Evolutionary conservation across 305 asterid genomes (phyloP).

Genomic region (Coffea humblotiana): DNA sequence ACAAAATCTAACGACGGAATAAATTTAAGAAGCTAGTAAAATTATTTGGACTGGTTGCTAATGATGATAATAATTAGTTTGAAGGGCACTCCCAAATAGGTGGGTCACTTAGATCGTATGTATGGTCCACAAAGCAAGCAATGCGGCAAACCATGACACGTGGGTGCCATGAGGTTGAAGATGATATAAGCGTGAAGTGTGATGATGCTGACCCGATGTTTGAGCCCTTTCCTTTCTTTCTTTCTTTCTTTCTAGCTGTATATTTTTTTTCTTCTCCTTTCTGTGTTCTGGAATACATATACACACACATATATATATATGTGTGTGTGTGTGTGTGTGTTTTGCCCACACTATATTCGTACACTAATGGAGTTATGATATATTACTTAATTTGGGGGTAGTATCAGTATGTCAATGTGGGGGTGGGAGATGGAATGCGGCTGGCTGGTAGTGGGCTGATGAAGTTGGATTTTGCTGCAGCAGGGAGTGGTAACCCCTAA

Average conservation of each 20-base stretch:
- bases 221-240: background rate
- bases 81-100: slow-evolving; percentile 12
- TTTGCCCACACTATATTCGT: too few species aligned
- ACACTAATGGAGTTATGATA: too few species aligned
- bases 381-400: too few species aligned
- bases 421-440: background rate
- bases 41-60: slow-evolving; percentile 13
- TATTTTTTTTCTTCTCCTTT: background rate
- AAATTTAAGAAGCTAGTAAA: background rate
- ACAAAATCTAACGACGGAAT: background rate
- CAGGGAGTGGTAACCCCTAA: background rate
- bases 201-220: slow-evolving; percentile 30
- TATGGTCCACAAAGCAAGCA: slow-evolving; percentile 19
- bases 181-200: slow-evolving; percentile 47
- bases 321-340: too few species aligned
- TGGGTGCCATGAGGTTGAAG: slow-evolving; percentile 26
- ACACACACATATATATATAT: too few species aligned
- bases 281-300: too few species aligned
- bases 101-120: background rate
- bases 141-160: slow-evolving; percentile 17
- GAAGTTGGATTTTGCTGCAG: slow-evolving; percentile 9
- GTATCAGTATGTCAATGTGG: too few species aligned
- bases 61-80: slow-evolving; percentile 27
- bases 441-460: background rate
- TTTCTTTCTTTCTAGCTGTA: background rate